Base-by-base conservation (phyloP, 148 eudicot species). In the Vaccinium vitisidaea region DNA sequence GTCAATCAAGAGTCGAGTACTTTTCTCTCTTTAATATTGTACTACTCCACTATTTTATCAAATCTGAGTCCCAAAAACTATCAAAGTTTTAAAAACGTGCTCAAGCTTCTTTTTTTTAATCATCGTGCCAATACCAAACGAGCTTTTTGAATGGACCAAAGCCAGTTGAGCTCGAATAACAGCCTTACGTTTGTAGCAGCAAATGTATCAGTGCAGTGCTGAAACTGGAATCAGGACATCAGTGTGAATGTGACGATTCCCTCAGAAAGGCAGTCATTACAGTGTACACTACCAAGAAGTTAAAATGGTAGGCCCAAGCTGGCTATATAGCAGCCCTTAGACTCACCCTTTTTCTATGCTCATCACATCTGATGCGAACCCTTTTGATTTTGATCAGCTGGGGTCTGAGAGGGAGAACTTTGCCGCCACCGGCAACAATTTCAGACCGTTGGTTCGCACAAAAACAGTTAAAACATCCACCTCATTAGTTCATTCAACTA, bases 281-380 rank as follows among this genome's bases (percentile, higher is more conserved):
- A 69, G 74, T 69, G 74, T 69, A 30, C 74, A 69, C 74, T 27
- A 13, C 74, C 74, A 69, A 69, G 2, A 69, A 69, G 74, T 69
- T 69, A 69, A 30, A 69, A 27, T 69, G 74, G 43, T 69, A 69
- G 74, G 74, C 39, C 74, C 8, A 69, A 69, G 74, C 39, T 69
- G 43, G 74, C 43, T 11, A 63, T 21, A 21, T 63, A 63, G 30
- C 69, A 63, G 69, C 69, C 69, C 69, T 63, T 63, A 8, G 69
- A 69, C 18, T 25, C 32, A 25, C 39, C 74, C 18, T 25, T 27
- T 69, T 69, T 27, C 39, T 27, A 69, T 69, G 74, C 74, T 69
- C 74, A 69, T 27, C 74, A 69, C 74, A 69, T 69, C 74, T 27
- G 74, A 69, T 69, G 39, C 74, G 13, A 69, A 69, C 74, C 16